Percentiles rank a stretch among this genome's conserved stretches.
Conservation (phyloP, 2,329 filamentous ascomycete genomes). For the Colletotrichum liaoningense region DNA sequence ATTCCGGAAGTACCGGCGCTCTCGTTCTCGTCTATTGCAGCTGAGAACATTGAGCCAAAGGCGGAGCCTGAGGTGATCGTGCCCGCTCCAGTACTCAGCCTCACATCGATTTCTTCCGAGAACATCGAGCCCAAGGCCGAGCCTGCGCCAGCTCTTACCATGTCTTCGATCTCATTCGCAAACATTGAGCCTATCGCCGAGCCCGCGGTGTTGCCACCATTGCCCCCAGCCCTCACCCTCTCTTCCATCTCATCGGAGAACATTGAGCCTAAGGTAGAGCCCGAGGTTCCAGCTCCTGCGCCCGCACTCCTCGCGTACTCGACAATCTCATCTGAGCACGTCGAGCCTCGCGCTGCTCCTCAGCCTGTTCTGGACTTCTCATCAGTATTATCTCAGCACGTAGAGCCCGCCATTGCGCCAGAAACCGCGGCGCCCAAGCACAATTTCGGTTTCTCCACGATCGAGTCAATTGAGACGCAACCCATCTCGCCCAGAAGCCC, state of each 20-base stretch:
- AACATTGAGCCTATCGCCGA: conserved; percentile 56
- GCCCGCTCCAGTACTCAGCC: conserved; percentile 47
- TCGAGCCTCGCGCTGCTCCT: conserved; percentile 47
- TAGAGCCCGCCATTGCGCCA: conserved; percentile 52
- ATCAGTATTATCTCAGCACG: conserved; percentile 47
- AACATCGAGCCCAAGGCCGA: conserved; percentile 48
- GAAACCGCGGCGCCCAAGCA: conserved; percentile 37
- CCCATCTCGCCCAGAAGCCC: conserved; percentile 62
- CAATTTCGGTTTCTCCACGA: conserved; percentile 55
- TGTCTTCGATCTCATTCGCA: conserved; percentile 48
- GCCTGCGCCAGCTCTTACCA: conserved; percentile 41
- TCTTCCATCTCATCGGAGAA: conserved; percentile 46
- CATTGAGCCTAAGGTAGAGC: conserved; percentile 48
- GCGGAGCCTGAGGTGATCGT: conserved; percentile 48
- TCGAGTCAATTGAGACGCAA: conserved; percentile 59
- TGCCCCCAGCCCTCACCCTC: conserved; percentile 47
- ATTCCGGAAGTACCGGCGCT: conserved; percentile 37
- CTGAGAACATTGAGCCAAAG: conserved; percentile 43
- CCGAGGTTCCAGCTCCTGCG: conserved; percentile 38
- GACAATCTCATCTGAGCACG: conserved; percentile 55
- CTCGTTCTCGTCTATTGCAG: conserved; percentile 40
- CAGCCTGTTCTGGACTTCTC: conserved; percentile 50
- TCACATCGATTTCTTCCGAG: conserved; percentile 46
- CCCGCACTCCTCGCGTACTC: conserved; percentile 48
- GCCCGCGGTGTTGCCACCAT: conserved; percentile 42